Base-by-base conservation (phyloP, 2,329 filamentous ascomycete genomes). In the Xylaria sp. region DNA sequence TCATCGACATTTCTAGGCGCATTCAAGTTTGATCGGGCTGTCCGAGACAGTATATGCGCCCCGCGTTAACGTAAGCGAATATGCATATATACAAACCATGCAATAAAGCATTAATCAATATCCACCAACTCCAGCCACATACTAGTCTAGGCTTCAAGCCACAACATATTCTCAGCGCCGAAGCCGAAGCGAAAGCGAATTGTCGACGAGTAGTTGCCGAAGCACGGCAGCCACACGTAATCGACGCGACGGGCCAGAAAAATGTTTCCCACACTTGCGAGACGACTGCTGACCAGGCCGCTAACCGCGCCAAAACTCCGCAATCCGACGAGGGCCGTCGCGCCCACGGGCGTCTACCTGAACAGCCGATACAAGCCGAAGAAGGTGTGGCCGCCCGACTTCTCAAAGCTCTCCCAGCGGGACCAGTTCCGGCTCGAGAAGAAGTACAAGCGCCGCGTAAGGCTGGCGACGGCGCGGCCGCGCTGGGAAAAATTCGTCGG, bases 341-440 rank as follows among this genome's bases (percentile, higher is more conserved):
- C 63, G 5, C 58, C 57, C 36, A 58, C 79, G 48, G 77, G 70
- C 64, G 80, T 84, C 69, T 82, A 85, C 71, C 84, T 79, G 68
- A 27, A 36, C 55, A 89, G 88, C 76, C 86, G 86, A 4, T 90
- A 88, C 81, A 87, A 83, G 75, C 87, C 89, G 57, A 90, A 92
- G 80, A 92, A 91, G 77, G 82, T 88, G 71, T 95, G 92, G 92
- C 92, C 92, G 65, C 92, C 92, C 12, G 89, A 94, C 79, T 92
- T 95, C 79, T 82, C 85, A 70, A 86, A 88, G 76, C 85, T 95
- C 67, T 88, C 88, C 45, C 82, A 85, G 55, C 91, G 92, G 79
- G 89, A 94, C 76, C 90, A 94, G 79, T 91, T 94, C 77, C 86
- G 89, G 51, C 90, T 93, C 74, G 92, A 95, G 83, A 89, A 92